Conservation (phyloP, 2,329 filamentous ascomycete genomes). For the Xylaria sp. region DNA sequence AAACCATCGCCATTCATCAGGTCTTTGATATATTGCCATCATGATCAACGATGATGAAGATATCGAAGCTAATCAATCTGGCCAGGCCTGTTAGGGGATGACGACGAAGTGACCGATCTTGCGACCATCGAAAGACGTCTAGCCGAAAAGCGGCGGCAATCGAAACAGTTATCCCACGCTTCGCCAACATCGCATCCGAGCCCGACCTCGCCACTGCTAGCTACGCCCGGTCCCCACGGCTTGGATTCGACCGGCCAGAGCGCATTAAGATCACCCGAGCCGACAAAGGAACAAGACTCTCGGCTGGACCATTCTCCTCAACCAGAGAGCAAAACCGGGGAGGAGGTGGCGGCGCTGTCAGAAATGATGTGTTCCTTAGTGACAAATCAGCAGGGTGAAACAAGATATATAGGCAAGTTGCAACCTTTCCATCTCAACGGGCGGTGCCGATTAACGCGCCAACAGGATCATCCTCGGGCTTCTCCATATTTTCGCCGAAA, state of each 20-base stretch:
- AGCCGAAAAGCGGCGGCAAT: conserved; percentile 50
- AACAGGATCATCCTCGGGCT: conserved; percentile 86
- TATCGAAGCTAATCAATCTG: conserved; percentile 24
- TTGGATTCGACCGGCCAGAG: conserved; percentile 47
- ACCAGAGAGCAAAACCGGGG: conserved; percentile 44
- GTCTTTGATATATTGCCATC: background rate
- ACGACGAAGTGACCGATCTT: conserved; percentile 82
- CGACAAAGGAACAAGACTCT: conserved; percentile 36
- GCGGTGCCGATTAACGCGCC: background rate
- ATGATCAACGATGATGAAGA: background rate
- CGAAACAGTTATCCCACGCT: conserved; percentile 45
- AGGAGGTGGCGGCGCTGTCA: conserved; percentile 80
- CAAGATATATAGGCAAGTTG: conserved; percentile 79
- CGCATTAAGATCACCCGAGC: conserved; percentile 50
- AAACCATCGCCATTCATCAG: background rate
- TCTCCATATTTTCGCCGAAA: conserved; percentile 97
- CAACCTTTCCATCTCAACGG: background rate
- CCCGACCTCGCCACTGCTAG: conserved; percentile 48
- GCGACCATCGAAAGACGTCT: conserved; percentile 78
- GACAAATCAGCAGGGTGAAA: conserved; percentile 91
- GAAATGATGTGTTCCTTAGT: conserved; percentile 99
- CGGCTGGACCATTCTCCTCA: conserved; percentile 39
- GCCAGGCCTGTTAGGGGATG: conserved; percentile 70
- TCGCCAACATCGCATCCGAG: conserved; percentile 45
- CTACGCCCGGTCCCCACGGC: conserved; percentile 40